Conservation (phyloP, 139 green algal genomes). For the Chlamydomonas schloesseri region DNA sequence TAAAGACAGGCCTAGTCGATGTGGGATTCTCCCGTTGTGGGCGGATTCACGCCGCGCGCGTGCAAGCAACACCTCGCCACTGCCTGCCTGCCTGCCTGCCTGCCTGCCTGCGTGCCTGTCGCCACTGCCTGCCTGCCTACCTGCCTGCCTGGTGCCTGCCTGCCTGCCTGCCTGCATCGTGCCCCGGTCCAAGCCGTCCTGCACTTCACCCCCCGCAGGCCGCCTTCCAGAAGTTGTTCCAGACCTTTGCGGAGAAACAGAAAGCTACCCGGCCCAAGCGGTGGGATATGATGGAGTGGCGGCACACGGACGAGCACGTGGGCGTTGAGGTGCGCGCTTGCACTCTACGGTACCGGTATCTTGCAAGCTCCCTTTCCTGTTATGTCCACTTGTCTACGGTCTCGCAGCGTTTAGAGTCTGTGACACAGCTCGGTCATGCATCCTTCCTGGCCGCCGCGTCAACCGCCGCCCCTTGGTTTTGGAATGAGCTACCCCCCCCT, state of each 20-base stretch:
- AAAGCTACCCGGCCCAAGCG: constrained; percentile 69
- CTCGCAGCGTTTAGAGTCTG: neutral
- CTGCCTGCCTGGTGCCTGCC: too few species aligned
- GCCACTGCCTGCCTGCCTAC: too few species aligned
- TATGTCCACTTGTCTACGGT: neutral
- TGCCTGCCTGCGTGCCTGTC: too few species aligned
- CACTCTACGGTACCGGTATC: too few species aligned
- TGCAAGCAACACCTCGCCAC: neutral
- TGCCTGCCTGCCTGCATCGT: too few species aligned
- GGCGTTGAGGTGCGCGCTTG: constrained; percentile 41
- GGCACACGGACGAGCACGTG: neutral
- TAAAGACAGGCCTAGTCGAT: too few species aligned
- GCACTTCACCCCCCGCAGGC: neutral
- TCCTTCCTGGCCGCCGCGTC: neutral
- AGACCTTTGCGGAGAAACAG: constrained; percentile 77
- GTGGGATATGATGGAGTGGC: constrained; percentile 72
- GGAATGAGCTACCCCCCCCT: too few species aligned
- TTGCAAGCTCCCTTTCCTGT: neutral
- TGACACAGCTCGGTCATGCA: neutral
- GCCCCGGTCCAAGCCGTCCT: too few species aligned
- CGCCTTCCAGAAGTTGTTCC: constrained; percentile 65
- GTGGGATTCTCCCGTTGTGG: too few species aligned
- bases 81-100: neutral
- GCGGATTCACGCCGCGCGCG: too few species aligned
- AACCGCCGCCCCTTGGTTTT: too few species aligned